These are phyloP conservation scores for Botrytis fragariae DNA, from an alignment of 2,329 filamentous ascomycete species.

Conservation along the genomic window DNA sequence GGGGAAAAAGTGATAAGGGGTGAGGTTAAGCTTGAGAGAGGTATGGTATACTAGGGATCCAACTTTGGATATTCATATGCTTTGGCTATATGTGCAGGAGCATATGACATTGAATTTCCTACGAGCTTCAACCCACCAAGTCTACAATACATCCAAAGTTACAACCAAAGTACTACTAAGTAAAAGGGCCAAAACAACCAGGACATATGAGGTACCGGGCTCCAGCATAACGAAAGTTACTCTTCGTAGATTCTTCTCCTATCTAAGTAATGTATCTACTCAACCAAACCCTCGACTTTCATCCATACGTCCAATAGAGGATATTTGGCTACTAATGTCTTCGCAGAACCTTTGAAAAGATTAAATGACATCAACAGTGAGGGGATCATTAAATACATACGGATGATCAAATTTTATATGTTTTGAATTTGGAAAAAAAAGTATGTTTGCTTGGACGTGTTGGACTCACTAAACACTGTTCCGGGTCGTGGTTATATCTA, in stretches of 20 bases:
- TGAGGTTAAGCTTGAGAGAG: not conserved
- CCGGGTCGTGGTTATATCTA: not conserved
- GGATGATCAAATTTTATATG: not conserved
- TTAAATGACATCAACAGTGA: not conserved
- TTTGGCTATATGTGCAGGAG: not conserved
- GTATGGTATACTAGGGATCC: not conserved
- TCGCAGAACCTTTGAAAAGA: not conserved
- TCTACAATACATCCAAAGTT: not conserved
- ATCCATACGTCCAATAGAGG: no score
- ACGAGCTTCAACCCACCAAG: not conserved
- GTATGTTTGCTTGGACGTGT: not conserved
- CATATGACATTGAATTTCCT: not conserved
- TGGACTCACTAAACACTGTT: not conserved
- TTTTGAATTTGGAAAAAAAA: not conserved
- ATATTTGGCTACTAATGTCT: not conserved
- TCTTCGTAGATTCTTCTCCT: not conserved
- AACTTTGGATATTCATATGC: not conserved
- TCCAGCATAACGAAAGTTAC: not conserved
- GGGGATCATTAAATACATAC: not conserved
- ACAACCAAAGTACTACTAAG: not conserved
- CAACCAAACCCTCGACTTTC: not conserved
- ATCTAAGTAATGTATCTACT: not conserved
- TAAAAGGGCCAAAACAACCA: not conserved
- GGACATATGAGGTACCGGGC: not conserved
- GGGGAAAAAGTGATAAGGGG: constrained; percentile 27